Evolutionary conservation across 345 rosid genomes (phyloP), one percentile per base, ranked within the genome.

Genomic region (Leavenworthia alabamica): DNA sequence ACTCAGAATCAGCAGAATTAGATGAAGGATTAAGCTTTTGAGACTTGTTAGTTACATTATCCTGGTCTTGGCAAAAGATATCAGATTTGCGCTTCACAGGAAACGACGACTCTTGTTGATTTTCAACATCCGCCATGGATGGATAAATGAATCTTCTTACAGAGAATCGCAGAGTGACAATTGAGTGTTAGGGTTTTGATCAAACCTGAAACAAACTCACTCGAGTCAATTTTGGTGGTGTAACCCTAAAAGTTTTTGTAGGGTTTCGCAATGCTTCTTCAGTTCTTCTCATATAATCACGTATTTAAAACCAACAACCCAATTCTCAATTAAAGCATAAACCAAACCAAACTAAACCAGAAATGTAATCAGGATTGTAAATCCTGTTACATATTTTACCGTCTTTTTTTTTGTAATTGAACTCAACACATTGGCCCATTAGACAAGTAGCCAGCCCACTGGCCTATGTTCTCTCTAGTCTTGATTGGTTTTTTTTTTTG

Each of bases 31-130:
- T 66, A 28, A 67, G 75, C 63, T 81, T 83, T 35, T 24, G 89
- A 41, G 82, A 26, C 67, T 83, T 83, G 61, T 20, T 70, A 0
- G 80, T 64, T 26, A 26, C 62, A 13, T 29, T 36, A n/a, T 74
- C 73, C 33, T 64, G 41, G 9, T 57, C 76, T 27, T 73, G 70
- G 60, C 68, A 66, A 50, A 10, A 35, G 57, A 67, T 67, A 56
- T 86, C 83, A 27, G 78, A 51, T 62, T 82, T 84, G 7, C 95
- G 82, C 73, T 86, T 86, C 36, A 76, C 41, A 1, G 82, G 73
- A 67, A 84, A 81, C 78, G 88, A 58, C 23, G 81, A 62, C 37
- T 84, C 83, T 28, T 59, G 68, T 14, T 66, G 79, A 17, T 44
- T 78, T 29, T 75, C 64, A 22, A 78, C 79, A 57, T 87, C 86